phyloP scores from a whole-genome alignment of 805 yeast genomes.

The Limtongia smithiae region DNA sequence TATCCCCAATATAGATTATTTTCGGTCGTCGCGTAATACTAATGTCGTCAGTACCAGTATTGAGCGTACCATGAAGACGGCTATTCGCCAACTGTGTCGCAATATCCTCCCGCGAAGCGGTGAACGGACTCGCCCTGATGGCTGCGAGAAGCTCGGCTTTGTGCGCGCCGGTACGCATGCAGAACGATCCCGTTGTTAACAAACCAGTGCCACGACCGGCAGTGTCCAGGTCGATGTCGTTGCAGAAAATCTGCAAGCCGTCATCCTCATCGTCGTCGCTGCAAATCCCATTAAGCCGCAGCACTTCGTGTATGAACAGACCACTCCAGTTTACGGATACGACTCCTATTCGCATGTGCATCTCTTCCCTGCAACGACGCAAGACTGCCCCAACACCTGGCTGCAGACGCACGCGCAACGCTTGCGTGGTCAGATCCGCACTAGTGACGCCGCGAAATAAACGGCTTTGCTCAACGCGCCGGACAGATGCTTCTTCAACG shows the following conservation, averaged over 20 bases:
- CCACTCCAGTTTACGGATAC: constrained; percentile 30
- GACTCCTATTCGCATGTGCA: constrained; percentile 1
- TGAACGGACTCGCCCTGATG: neutral
- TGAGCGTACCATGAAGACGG: no score
- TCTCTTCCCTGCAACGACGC: neutral
- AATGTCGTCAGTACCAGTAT: no score
- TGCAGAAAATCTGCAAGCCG: constrained; percentile 5
- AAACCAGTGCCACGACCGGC: constrained; percentile 13
- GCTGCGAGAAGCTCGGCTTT: constrained; percentile 17
- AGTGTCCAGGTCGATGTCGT: constrained; percentile 14
- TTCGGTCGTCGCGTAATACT: no score
- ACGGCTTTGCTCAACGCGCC: constrained; percentile 21
- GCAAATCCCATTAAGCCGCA: neutral
- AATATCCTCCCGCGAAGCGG: neutral
- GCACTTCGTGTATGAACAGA: constrained; percentile 8
- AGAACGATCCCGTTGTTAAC: neutral
- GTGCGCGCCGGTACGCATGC: constrained; percentile 19
- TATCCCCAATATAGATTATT: constrained; percentile 27
- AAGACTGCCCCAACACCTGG: constrained; percentile 12
- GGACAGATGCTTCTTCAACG: constrained; percentile 26
- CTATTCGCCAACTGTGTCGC: no score
- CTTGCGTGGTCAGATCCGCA: constrained; percentile 11
- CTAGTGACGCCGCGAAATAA: constrained; percentile 21
- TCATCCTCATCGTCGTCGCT: neutral
- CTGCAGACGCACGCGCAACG: constrained; percentile 10